A percentile compares a stretch with the other conserved stretches of the same genome.
Conservation (phyloP, 176 grass and related monocot genomes). For the Thalia dealbata region DNA sequence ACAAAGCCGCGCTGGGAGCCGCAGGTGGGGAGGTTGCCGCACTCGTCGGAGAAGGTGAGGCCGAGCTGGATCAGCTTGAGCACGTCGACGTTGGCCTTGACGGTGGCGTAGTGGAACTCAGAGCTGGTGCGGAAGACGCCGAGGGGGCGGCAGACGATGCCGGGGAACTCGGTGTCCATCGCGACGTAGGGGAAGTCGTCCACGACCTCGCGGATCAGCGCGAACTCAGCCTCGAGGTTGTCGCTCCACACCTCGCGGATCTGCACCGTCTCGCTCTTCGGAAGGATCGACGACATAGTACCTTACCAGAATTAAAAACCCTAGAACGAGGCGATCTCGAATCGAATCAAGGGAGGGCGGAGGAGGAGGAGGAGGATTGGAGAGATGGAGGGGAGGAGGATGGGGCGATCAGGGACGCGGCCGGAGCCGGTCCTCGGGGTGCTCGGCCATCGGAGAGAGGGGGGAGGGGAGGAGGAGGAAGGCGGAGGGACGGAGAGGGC, state of each 20-base stretch:
- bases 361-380: not conserved
- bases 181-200: constrained; percentile 83
- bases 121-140: not conserved
- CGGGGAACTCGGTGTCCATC: constrained; percentile 83
- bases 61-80: constrained; percentile 33
- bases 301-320: not conserved
- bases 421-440: no score
- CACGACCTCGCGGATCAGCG: constrained; percentile 77
- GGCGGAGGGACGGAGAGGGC: no score
- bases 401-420: not conserved
- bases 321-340: not conserved
- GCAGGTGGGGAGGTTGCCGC: constrained; percentile 6
- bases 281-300: constrained; percentile 33
- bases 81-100: constrained; percentile 61
- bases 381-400: not conserved
- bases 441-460: no score
- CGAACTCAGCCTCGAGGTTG: constrained; percentile 74
- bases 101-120: not conserved
- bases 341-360: not conserved
- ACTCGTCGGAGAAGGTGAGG: not conserved
- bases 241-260: constrained; percentile 97
- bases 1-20: constrained; percentile 5
- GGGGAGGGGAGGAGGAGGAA: no score
- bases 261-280: constrained; percentile 61
- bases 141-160: not conserved